Conservation (phyloP, 441 rosid genomes). For the Capsella rubella region DNA sequence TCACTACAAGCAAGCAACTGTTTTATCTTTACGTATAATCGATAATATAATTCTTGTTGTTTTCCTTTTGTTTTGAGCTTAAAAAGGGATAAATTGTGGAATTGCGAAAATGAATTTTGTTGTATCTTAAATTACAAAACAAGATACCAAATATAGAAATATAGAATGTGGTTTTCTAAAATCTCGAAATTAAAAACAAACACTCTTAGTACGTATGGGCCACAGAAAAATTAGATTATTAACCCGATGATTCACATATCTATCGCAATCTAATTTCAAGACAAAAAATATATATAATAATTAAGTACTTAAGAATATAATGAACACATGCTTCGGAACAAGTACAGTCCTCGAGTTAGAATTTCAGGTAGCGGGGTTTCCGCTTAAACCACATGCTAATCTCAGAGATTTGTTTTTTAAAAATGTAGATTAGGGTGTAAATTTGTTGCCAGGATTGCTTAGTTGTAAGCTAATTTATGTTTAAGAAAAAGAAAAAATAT, state of each 20-base stretch:
- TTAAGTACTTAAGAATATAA: not conserved
- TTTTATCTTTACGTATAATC: not conserved
- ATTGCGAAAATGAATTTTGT: not conserved
- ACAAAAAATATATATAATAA: slow-evolving; percentile 14
- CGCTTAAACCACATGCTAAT: slow-evolving; percentile 62
- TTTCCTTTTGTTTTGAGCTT: slow-evolving; percentile 15
- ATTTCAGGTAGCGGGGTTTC: slow-evolving; percentile 60
- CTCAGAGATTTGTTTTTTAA: slow-evolving; percentile 12
- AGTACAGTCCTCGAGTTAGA: slow-evolving; percentile 46
- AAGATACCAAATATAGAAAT: slow-evolving; percentile 3
- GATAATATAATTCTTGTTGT: slow-evolving; percentile 2
- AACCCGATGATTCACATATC: not conserved
- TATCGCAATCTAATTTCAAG: not conserved
- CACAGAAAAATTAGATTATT: not conserved
- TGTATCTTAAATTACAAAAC: not conserved
- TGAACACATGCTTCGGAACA: slow-evolving; percentile 37
- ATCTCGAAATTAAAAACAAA: not conserved
- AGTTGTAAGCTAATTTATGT: slow-evolving; percentile 18
- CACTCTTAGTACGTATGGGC: not conserved
- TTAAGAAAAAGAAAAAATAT: too few relatives aligned
- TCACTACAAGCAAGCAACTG: not conserved
- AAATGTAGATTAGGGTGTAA: slow-evolving; percentile 37
- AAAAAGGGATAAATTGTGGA: not conserved
- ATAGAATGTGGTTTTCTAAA: not conserved
- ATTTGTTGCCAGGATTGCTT: slow-evolving; percentile 27